Percentiles rank a stretch among this genome's conserved stretches.
Conservation (phyloP, 2,329 filamentous ascomycete genomes). For the Graphiopsis chlorocephala region DNA sequence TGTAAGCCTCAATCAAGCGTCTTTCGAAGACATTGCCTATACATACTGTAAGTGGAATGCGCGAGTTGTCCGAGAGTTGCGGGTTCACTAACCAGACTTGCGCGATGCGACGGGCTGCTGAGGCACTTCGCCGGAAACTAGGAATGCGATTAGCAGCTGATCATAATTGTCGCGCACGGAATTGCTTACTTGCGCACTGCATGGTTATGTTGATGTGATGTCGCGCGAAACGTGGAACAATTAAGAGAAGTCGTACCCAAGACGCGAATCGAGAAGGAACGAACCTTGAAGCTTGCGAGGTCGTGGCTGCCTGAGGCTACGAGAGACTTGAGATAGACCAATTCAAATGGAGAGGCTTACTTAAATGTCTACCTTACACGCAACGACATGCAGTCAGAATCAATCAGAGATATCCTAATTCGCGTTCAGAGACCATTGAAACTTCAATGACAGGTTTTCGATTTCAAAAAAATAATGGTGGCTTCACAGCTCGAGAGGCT, state of each 20-base stretch:
- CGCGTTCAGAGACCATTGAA: background rate
- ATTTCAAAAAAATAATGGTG: background rate
- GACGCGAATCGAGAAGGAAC: background rate
- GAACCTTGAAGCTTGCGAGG: background rate
- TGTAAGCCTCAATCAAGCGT: constrained; percentile 90
- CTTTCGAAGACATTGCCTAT: constrained; percentile 89
- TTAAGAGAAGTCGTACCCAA: background rate
- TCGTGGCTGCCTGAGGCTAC: background rate
- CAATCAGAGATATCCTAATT: background rate
- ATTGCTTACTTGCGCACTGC: constrained; percentile 40
- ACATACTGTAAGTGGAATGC: constrained; percentile 33
- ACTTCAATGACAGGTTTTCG: background rate
- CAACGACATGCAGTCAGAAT: background rate
- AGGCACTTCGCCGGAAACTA: constrained; percentile 95
- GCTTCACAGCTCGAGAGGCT: background rate
- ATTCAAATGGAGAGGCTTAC: background rate
- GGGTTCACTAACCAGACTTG: constrained; percentile 70
- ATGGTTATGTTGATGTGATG: constrained; percentile 24
- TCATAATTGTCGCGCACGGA: background rate
- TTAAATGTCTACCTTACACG: background rate
- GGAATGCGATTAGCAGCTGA: constrained; percentile 21
- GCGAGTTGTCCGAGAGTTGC: constrained; percentile 25
- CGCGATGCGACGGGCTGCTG: constrained; percentile 92
- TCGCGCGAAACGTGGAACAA: background rate
- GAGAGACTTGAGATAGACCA: background rate